These are phyloP conservation scores for Pterulicium gracile DNA, from an alignment of 1,284 basidiomycete genomes.

Conservation along the genomic window DNA sequence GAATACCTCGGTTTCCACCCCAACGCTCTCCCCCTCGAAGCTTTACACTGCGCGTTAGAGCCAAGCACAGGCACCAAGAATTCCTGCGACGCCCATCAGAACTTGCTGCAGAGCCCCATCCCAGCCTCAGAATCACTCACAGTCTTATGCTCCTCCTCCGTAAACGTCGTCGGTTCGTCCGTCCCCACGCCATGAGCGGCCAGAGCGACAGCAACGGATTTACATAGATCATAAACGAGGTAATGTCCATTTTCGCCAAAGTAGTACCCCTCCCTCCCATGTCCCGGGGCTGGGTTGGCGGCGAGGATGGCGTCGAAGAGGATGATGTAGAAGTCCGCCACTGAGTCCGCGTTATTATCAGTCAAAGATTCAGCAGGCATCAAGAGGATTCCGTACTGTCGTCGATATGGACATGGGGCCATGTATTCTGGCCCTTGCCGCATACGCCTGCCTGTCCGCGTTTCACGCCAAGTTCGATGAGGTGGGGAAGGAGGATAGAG, in stretches of 20 bases:
- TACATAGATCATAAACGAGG: slow-evolving; percentile 18
- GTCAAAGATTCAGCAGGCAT: background rate
- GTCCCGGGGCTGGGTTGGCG: slow-evolving; percentile 18
- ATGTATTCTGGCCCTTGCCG: slow-evolving; percentile 13
- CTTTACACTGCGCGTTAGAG: slow-evolving; percentile 39
- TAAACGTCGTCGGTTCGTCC: slow-evolving; percentile 21
- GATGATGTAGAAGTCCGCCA: slow-evolving; percentile 27
- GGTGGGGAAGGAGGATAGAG: slow-evolving; percentile 26
- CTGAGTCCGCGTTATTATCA: slow-evolving; percentile 15
- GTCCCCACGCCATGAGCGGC: slow-evolving; percentile 18
- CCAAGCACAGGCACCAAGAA: slow-evolving; percentile 21
- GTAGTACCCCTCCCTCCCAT: slow-evolving; percentile 40
- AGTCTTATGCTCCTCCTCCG: slow-evolving; percentile 19
- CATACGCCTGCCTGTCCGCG: slow-evolving; percentile 23
- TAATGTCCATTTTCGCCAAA: slow-evolving; percentile 40
- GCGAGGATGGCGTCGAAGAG: slow-evolving; percentile 28
- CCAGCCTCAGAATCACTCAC: slow-evolving; percentile 8
- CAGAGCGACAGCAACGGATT: slow-evolving; percentile 19
- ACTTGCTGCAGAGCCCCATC: background rate
- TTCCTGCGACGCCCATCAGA: background rate
- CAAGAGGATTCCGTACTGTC: background rate
- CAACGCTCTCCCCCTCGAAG: slow-evolving; percentile 37
- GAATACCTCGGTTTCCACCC: slow-evolving; percentile 45
- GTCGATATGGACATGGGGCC: background rate
- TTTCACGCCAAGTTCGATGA: slow-evolving; percentile 18